A percentile compares a stretch with the other conserved stretches of the same genome.
Evolutionary conservation across 176 grass and related monocot genomes (phyloP).

Genomic region (Carex myosuroides): DNA sequence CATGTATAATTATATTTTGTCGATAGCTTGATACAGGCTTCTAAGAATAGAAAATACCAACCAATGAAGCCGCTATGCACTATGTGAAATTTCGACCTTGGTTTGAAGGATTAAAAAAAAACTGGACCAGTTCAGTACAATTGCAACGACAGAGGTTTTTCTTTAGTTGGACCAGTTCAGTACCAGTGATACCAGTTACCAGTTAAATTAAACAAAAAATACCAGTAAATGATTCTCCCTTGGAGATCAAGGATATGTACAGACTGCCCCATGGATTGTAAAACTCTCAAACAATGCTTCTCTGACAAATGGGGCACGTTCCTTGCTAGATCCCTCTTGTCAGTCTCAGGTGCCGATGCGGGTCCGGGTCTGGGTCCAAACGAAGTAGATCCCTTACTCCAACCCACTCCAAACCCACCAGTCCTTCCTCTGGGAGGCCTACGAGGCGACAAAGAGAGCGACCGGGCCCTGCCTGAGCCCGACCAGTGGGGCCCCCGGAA

Average conservation of each 20-base stretch:
- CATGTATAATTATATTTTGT: too few relatives aligned
- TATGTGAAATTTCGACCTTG: too few relatives aligned
- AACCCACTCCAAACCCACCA: conserved; percentile 20
- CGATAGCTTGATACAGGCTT: too few relatives aligned
- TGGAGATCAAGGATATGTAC: conserved; percentile 86
- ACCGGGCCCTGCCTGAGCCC: conserved; percentile 9
- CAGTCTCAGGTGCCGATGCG: conserved; percentile 39
- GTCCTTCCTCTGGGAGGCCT: conserved; percentile 22
- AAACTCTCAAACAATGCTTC: conserved; percentile 54
- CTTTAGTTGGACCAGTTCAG: neutral
- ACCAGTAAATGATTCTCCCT: conserved; percentile 92
- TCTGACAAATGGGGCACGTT: conserved; percentile 43
- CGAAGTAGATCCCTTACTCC: conserved; percentile 40
- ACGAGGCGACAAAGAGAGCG: conserved; percentile 73
- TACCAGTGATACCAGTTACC: neutral
- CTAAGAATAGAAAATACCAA: too few relatives aligned
- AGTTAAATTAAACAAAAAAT: conserved; percentile 5
- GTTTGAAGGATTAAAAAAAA: too few relatives aligned
- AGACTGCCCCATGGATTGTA: conserved; percentile 79
- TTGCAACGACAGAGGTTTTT: neutral
- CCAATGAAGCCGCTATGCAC: too few relatives aligned
- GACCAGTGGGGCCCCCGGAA: neutral
- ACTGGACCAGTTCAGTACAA: too few relatives aligned
- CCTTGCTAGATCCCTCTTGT: conserved; percentile 30
- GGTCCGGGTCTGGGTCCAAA: conserved; percentile 6